Evolutionary conservation across 2,329 filamentous ascomycete species (phyloP).

Genomic region (Aspergillus tanneri): DNA sequence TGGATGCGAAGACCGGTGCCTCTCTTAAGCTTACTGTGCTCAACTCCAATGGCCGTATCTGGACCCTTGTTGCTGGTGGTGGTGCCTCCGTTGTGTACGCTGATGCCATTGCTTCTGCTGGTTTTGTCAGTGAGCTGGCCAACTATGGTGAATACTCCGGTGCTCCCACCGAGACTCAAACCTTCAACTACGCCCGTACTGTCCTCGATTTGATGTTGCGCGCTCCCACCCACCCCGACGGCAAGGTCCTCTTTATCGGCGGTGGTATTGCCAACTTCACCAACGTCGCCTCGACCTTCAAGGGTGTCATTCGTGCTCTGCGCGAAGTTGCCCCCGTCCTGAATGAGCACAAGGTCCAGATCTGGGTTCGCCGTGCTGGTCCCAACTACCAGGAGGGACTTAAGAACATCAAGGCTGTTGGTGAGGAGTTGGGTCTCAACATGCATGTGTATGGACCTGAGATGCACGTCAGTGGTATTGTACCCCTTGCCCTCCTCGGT

Average conservation of each 20-base stretch:
- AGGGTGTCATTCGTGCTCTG: conserved; percentile 96
- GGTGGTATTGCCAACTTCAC: conserved; percentile 99
- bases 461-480: conserved; percentile 91
- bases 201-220: conserved; percentile 97
- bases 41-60: conserved; percentile 87
- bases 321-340: conserved; percentile 83
- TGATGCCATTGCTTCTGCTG: conserved; percentile 94
- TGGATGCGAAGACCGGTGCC: conserved; percentile 98
- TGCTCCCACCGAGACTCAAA: conserved; percentile 97
- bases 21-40: conserved; percentile 97
- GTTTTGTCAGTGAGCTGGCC: conserved; percentile 92
- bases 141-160: conserved; percentile 99
- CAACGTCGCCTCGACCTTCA: conserved; percentile 99
- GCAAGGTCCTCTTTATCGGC: conserved; percentile 99
- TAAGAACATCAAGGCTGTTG: conserved; percentile 98
- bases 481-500: conserved; percentile 77
- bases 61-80: conserved; percentile 98
- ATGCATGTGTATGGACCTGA: conserved; percentile 87
- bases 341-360: conserved; percentile 94
- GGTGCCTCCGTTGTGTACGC: conserved; percentile 99
- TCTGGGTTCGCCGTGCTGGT: conserved; percentile 88
- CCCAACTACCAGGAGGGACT: conserved; percentile 99
- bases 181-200: conserved; percentile 97
- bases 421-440: conserved; percentile 87
- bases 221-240: conserved; percentile 76